A percentile compares a stretch with the other conserved stretches of the same genome.
Conservation (phyloP, 257 asterid species). For the Solanum tarijense region DNA sequence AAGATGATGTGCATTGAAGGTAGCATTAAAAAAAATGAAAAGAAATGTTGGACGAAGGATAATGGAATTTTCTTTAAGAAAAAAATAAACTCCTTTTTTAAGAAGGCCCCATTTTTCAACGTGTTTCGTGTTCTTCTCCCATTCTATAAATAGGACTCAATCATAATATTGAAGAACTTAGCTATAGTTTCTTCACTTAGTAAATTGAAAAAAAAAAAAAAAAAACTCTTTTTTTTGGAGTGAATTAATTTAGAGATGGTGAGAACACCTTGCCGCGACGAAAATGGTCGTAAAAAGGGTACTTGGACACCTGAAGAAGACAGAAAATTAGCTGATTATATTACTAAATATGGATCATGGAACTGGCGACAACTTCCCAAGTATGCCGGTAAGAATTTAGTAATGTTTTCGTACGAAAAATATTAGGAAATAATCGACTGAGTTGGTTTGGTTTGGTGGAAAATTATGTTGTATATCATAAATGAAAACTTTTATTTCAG, state of each 20-base stretch:
- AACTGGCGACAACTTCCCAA: slow-evolving; percentile 10
- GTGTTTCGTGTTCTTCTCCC: background rate
- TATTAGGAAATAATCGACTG: too few species aligned
- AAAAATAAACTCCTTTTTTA: background rate
- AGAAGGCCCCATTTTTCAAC: background rate
- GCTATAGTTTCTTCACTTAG: background rate
- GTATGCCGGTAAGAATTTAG: background rate
- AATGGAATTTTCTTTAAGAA: background rate
- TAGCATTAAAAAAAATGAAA: too few species aligned
- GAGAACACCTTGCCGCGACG: background rate
- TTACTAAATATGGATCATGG: slow-evolving; percentile 7
- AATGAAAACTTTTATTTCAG: too few species aligned
- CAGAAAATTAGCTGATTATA: slow-evolving; percentile 2
- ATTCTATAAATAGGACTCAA: background rate
- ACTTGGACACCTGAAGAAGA: slow-evolving; percentile 14
- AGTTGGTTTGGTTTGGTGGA: too few species aligned
- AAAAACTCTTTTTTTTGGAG: background rate
- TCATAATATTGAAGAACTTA: background rate
- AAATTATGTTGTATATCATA: too few species aligned
- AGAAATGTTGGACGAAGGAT: background rate
- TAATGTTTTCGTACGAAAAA: too few species aligned
- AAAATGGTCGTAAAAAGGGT: background rate
- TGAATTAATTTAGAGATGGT: background rate
- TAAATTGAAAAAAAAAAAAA: too few species aligned
- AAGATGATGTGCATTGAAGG: background rate